Conservation (phyloP, 2,329 filamentous ascomycete species). For the Pseudogymnoascus sp. region DNA sequence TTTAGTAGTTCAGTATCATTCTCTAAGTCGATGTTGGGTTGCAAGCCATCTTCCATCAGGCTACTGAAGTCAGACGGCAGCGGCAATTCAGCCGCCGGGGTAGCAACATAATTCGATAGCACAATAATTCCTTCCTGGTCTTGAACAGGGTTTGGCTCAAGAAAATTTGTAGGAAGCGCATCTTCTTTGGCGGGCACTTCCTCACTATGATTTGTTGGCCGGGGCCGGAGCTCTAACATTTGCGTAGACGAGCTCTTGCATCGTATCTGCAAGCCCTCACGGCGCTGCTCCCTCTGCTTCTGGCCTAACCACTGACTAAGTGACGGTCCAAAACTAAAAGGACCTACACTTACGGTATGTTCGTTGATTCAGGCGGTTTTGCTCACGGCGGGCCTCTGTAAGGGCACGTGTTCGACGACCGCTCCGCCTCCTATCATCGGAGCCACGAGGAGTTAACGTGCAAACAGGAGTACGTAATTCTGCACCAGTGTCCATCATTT, state of each 20-base stretch:
- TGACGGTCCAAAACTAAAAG: not conserved
- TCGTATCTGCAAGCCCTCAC: not conserved
- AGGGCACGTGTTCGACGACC: conserved; percentile 26
- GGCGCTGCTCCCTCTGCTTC: conserved; percentile 16
- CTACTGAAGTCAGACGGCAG: not conserved
- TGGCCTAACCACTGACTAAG: conserved; percentile 11
- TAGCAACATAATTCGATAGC: not conserved
- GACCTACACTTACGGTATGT: conserved; percentile 27
- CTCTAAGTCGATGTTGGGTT: not conserved
- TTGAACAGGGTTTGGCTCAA: not conserved
- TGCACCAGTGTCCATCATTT: not conserved
- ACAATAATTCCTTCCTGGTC: not conserved
- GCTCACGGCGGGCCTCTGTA: conserved; percentile 31
- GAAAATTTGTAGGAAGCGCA: not conserved
- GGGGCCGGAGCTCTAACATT: not conserved
- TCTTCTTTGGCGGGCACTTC: not conserved
- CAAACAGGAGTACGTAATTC: not conserved
- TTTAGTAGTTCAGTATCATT: not conserved
- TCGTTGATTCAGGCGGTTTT: conserved; percentile 32
- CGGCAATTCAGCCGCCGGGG: not conserved
- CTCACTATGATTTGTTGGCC: not conserved
- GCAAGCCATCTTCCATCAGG: not conserved
- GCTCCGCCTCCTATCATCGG: not conserved
- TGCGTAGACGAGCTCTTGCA: not conserved
- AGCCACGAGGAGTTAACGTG: not conserved